Percentiles rank a stretch among this genome's conserved stretches.
phyloP scores from a whole-genome alignment of 768 basidiomycete species.

The Rhizopogon rudus region DNA sequence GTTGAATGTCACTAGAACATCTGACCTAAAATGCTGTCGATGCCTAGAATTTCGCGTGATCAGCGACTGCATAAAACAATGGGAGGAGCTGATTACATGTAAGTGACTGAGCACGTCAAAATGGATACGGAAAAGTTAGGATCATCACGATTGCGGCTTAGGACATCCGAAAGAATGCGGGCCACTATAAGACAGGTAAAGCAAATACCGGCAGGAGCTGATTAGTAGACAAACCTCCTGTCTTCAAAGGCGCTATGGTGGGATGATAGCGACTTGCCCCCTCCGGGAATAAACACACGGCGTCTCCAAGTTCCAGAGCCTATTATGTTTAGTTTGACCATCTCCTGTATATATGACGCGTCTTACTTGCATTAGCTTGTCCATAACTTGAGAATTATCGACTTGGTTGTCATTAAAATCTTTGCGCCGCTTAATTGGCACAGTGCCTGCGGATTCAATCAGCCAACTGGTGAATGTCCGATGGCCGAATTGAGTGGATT shows the following conservation, averaged over 20 bases:
- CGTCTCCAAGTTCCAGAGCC: conserved; percentile 74
- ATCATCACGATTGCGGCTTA: conserved; percentile 63
- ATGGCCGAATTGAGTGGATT: conserved; percentile 80
- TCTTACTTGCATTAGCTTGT: conserved; percentile 58
- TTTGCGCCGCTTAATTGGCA: conserved; percentile 75
- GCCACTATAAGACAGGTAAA: conserved; percentile 46
- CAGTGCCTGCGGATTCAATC: conserved; percentile 82
- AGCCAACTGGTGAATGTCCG: conserved; percentile 87
- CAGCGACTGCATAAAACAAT: not conserved
- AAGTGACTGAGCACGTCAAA: conserved; percentile 76
- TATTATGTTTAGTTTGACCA: conserved; percentile 23
- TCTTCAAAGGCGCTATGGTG: conserved; percentile 82
- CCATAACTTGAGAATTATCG: conserved; percentile 71
- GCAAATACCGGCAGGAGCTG: not conserved
- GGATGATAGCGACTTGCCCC: conserved; percentile 84
- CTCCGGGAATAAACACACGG: conserved; percentile 82
- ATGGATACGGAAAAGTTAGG: conserved; percentile 70
- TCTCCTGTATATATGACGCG: conserved; percentile 1
- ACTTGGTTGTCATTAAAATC: conserved; percentile 51
- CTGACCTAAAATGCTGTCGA: conserved; percentile 82
- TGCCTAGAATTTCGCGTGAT: conserved; percentile 44
- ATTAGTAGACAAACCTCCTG: conserved; percentile 55
- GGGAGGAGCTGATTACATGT: conserved; percentile 46
- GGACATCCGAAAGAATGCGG: conserved; percentile 72
- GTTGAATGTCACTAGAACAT: conserved; percentile 82